Percentiles rank a stretch among this genome's conserved stretches.
These are phyloP conservation scores for Aspergillus chevalieri DNA, from an alignment of 2,329 filamentous ascomycete genomes.

Conservation along the genomic window DNA sequence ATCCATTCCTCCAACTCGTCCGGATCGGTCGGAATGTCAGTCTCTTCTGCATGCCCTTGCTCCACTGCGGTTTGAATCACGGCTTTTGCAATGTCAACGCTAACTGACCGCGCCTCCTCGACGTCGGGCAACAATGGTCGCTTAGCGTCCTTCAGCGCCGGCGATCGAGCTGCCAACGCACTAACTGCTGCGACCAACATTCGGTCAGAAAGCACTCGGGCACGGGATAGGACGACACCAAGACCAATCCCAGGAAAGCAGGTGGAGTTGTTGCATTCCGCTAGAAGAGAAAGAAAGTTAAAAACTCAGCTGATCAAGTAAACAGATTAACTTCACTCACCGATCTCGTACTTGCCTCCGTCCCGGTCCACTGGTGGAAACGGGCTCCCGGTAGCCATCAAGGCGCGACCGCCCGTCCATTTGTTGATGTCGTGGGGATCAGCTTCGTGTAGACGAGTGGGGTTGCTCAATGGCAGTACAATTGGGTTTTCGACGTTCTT, in stretches of 20 bases:
- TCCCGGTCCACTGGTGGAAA: slow-evolving; percentile 65
- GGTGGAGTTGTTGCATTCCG: slow-evolving; percentile 84
- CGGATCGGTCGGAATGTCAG: slow-evolving; percentile 54
- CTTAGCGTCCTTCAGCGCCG: slow-evolving; percentile 59
- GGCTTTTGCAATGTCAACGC: slow-evolving; percentile 67
- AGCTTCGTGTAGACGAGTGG: slow-evolving; percentile 77
- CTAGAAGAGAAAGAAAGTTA: slow-evolving; percentile 33
- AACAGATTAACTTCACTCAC: slow-evolving; percentile 25
- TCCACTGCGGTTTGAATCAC: slow-evolving; percentile 67
- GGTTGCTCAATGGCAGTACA: slow-evolving; percentile 77
- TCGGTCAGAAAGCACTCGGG: slow-evolving; percentile 61
- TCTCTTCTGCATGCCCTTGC: slow-evolving; percentile 61
- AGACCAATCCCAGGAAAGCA: slow-evolving; percentile 83
- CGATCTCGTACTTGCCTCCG: slow-evolving; percentile 50
- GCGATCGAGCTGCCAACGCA: slow-evolving; percentile 64
- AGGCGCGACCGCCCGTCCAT: slow-evolving; percentile 71
- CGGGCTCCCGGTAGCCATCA: slow-evolving; percentile 78
- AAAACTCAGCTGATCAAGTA: neutral
- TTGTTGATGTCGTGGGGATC: slow-evolving; percentile 66
- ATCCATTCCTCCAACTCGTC: slow-evolving; percentile 35
- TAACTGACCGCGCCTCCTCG: slow-evolving; percentile 65
- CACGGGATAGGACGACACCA: slow-evolving; percentile 65
- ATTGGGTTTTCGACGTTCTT: slow-evolving; percentile 66
- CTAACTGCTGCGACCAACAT: slow-evolving; percentile 78
- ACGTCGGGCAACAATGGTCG: slow-evolving; percentile 72